These are phyloP conservation scores for Linnemannia zychae DNA, from an alignment of 192 early-diverging fungal genomes.

Conservation along the genomic window DNA sequence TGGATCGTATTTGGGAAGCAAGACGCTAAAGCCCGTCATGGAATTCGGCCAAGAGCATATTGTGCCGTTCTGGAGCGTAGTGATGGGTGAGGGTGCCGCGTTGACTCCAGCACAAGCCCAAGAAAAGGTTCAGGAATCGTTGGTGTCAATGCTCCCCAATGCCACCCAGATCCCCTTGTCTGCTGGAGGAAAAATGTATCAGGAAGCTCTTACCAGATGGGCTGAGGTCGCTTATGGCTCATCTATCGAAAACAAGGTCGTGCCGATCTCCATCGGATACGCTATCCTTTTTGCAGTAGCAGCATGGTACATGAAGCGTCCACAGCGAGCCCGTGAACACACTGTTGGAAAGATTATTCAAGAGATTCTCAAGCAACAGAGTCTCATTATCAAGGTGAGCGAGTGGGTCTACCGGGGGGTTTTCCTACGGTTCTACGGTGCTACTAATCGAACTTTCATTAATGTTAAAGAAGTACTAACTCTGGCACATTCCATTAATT, in stretches of 20 bases:
- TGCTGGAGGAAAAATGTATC: constrained; percentile 10
- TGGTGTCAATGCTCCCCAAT: neutral
- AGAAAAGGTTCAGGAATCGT: constrained; percentile 10
- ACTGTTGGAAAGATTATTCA: constrained; percentile 60
- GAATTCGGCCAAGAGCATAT: constrained; percentile 32
- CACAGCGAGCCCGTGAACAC: constrained; percentile 50
- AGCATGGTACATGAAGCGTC: constrained; percentile 61
- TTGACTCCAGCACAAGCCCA: neutral
- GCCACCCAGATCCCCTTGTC: neutral
- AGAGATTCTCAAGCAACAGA: constrained; percentile 64
- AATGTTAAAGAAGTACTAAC: neutral
- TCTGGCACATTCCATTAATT: constrained; percentile 11
- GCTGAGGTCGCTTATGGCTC: constrained; percentile 62
- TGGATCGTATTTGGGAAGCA: constrained; percentile 32
- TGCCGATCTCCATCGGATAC: constrained; percentile 75
- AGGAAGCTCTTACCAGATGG: constrained; percentile 52
- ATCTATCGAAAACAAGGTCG: constrained; percentile 67
- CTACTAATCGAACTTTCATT: neutral
- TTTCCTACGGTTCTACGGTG: neutral
- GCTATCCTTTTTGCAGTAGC: constrained; percentile 63
- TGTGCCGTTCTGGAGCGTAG: constrained; percentile 20
- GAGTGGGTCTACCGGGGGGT: neutral
- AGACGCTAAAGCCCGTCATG: constrained; percentile 34
- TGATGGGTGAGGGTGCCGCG: neutral
- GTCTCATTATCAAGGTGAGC: constrained; percentile 69